Evolutionary conservation across 805 yeast genomes (phyloP).

Genomic region (Candida pseudoglaebosa): DNA sequence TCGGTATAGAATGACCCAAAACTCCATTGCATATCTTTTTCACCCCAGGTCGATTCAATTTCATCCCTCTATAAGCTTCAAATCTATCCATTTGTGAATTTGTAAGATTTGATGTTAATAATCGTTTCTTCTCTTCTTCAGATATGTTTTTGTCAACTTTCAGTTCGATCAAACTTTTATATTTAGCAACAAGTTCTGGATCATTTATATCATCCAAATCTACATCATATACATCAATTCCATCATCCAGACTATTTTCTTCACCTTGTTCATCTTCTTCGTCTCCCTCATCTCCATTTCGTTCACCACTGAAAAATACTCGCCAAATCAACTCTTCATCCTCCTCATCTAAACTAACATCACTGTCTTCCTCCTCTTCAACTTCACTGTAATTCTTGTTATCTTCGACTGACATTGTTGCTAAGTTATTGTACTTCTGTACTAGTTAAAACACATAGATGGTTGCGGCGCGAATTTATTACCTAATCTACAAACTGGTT

Average conservation of each 20-base stretch:
- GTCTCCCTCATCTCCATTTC: constrained; percentile 5
- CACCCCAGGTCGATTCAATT: constrained; percentile 59
- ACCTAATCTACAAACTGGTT: neutral
- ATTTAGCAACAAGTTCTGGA: constrained; percentile 26
- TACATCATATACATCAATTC: constrained; percentile 6
- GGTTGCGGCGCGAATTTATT: too few species aligned
- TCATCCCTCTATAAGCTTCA: constrained; percentile 79
- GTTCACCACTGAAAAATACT: constrained; percentile 29
- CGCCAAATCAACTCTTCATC: constrained; percentile 44
- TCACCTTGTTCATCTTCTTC: constrained; percentile 4
- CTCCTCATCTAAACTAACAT: constrained; percentile 41
- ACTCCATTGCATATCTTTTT: constrained; percentile 77
- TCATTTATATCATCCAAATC: constrained; percentile 36
- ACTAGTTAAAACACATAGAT: neutral
- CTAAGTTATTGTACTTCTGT: neutral
- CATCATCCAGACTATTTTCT: constrained; percentile 5
- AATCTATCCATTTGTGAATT: constrained; percentile 83
- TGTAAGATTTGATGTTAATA: constrained; percentile 69
- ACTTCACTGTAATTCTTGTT: too few species aligned
- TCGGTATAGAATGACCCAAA: constrained; percentile 75
- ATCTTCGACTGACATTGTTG: neutral
- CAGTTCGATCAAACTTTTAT: constrained; percentile 28
- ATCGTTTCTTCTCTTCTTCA: constrained; percentile 54
- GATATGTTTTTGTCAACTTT: constrained; percentile 22
- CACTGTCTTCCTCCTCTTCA: constrained; percentile 19